Evolutionary conservation across 805 yeast species (phyloP), one percentile per base, ranked within the genome.

Genomic region (Schwanniomyces sp.): DNA sequence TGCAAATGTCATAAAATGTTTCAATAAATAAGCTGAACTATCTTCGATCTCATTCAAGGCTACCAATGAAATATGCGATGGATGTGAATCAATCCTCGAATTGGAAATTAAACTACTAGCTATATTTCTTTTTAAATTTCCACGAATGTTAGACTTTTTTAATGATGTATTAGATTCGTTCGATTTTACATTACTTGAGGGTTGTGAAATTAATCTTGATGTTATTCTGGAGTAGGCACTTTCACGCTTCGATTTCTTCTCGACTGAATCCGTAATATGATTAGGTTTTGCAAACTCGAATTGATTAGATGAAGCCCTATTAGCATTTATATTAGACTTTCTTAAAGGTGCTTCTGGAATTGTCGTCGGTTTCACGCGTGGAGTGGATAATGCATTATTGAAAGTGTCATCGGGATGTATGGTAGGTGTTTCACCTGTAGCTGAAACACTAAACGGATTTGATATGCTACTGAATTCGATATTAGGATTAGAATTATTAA

Each of bases 1-100:
- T 3, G 86, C 89, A 54, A 84, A 74, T 7, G 72, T 66, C 1
- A 78, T 67, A 56, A 82, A 84, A 7, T 84, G 62, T 7, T 68
- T 64, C 34, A 76, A 63, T 26, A 83, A 56, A 52, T 75, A 75
- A 34, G 69, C 67, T 41, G 79, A 80, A 45, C 63, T 54, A 37
- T 52, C 51, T 45, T 61, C 66, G 18, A 66, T 64, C 34, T 63
- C 71, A 41, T 54, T 63, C 25, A 50, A 50, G 24, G 50, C 46
- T 25, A 50, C 44, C 17, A 47, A 43, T 1, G 53, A 47, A 30
- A 46, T 46, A 8, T 51, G 41, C 7, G 45, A 58, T 55, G 12
- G 50, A 41, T 21, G 52, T 41, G 36, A 57, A 12, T 50, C 54
- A 40, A 48, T 27, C 18, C 34, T 25, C n/a, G 43, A 40, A 9